Evolutionary conservation across 306 rosid species (phyloP).

Genomic region (Cucumis cinereus): DNA sequence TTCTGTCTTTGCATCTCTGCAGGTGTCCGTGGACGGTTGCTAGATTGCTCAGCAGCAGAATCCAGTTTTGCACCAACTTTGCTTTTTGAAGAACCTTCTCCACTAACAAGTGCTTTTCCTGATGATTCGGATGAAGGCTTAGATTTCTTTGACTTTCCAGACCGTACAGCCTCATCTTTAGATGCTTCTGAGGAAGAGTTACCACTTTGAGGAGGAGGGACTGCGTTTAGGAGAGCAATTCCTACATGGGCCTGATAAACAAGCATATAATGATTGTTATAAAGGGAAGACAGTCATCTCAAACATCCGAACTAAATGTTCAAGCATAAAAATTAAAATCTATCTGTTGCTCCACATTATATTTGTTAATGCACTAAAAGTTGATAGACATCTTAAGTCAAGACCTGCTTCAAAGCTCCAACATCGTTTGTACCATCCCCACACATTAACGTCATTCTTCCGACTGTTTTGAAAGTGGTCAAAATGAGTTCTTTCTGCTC

Average conservation of each 20-base stretch:
- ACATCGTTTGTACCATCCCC: constrained; percentile 99
- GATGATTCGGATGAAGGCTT: constrained; percentile 42
- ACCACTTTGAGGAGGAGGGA: constrained; percentile 54
- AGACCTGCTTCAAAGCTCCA: constrained; percentile 96
- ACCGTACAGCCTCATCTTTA: constrained; percentile 45
- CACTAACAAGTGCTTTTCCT: constrained; percentile 32
- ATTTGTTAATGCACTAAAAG: background rate
- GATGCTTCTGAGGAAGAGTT: constrained; percentile 38
- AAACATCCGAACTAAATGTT: background rate
- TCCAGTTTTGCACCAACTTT: constrained; percentile 33
- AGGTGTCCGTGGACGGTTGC: constrained; percentile 50
- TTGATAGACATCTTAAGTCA: background rate
- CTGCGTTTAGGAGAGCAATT: constrained; percentile 78
- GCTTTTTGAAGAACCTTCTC: constrained; percentile 62
- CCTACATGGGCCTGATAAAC: constrained; percentile 84
- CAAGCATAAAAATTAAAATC: background rate
- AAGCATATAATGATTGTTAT: background rate
- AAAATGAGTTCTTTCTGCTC: constrained; percentile 95
- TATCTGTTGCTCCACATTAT: background rate
- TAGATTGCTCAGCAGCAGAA: constrained; percentile 30
- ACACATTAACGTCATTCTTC: constrained; percentile 91
- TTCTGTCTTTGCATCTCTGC: constrained; percentile 65
- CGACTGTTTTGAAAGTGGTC: constrained; percentile 92
- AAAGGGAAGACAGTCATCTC: background rate
- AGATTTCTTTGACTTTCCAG: constrained; percentile 56